These are phyloP conservation scores for Hyparrhenia diplandra DNA, from an alignment of 176 grass and related monocot genomes.

Conservation along the genomic window DNA sequence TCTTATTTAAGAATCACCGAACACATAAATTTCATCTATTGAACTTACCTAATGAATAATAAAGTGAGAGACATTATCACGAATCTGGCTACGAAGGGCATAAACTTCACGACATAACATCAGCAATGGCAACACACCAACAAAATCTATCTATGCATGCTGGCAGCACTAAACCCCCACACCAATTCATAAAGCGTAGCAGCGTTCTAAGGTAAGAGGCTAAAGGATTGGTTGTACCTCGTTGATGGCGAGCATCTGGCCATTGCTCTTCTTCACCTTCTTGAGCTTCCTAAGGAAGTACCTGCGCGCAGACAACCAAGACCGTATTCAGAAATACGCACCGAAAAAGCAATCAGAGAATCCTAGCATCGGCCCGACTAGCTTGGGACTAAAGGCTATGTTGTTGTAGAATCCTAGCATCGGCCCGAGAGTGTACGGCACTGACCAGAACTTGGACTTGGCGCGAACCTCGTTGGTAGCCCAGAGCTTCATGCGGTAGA, in stretches of 20 bases:
- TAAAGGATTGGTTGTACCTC: constrained; percentile 47
- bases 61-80: too few relatives aligned
- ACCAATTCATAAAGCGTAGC: neutral
- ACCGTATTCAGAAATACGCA: neutral
- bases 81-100: neutral
- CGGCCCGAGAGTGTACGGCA: neutral
- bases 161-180: too few relatives aligned
- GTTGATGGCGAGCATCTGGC: constrained; percentile 80
- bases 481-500: constrained; percentile 99
- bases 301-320: constrained; percentile 26
- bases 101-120: neutral
- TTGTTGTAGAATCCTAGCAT: neutral
- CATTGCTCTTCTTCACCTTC: constrained; percentile 97
- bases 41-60: neutral
- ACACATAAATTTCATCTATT: neutral
- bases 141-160: neutral
- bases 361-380: neutral
- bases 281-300: constrained; percentile 96
- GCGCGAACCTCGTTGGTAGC: constrained; percentile 94
- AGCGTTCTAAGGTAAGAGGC: neutral
- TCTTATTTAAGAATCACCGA: neutral
- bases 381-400: too few relatives aligned
- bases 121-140: neutral
- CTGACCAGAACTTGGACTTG: constrained; percentile 90
- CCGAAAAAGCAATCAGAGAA: neutral